These are phyloP conservation scores for Hanseniaspora taiwanica DNA, from an alignment of 805 yeast genomes.

Conservation along the genomic window DNA sequence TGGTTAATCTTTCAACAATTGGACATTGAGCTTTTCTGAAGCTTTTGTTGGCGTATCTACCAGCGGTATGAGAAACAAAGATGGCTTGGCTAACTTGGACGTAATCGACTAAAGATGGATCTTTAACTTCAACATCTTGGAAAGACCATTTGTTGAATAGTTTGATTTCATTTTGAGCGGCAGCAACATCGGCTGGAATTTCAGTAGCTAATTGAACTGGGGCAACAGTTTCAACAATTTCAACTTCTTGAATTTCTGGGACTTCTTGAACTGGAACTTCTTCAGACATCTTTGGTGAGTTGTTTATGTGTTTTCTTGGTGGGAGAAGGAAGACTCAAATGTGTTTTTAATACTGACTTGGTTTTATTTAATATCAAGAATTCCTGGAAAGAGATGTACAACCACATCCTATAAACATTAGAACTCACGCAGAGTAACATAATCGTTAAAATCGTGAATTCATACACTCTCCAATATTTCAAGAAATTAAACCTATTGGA, in stretches of 20 bases:
- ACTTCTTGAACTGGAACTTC: conserved; percentile 36
- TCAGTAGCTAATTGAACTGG: conserved; percentile 83
- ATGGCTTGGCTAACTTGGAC: conserved; percentile 95
- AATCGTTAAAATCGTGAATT: no score
- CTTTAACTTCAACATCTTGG: conserved; percentile 95
- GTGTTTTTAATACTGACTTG: no score
- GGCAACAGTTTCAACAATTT: conserved; percentile 59
- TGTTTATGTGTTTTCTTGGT: conserved; percentile 2
- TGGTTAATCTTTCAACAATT: conserved; percentile 96
- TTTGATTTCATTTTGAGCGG: conserved; percentile 91
- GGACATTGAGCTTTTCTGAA: conserved; percentile 99
- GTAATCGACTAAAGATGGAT: conserved; percentile 96
- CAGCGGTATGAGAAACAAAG: conserved; percentile 98
- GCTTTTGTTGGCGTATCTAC: conserved; percentile 98
- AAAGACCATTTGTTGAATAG: conserved; percentile 99
- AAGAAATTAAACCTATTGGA: no score
- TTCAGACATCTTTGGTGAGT: conserved; percentile 60
- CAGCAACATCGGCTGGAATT: conserved; percentile 93
- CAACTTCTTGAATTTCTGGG: conserved; percentile 39
- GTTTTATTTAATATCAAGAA: no score
- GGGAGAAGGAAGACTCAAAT: no score
- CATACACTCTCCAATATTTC: no score
- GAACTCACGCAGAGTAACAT: no score
- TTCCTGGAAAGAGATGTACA: no score
- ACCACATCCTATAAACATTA: no score